Evolutionary conservation across 1,139 yeast species (phyloP), one percentile per base, ranked within the genome.

Genomic region (Geotrichum fermentans): DNA sequence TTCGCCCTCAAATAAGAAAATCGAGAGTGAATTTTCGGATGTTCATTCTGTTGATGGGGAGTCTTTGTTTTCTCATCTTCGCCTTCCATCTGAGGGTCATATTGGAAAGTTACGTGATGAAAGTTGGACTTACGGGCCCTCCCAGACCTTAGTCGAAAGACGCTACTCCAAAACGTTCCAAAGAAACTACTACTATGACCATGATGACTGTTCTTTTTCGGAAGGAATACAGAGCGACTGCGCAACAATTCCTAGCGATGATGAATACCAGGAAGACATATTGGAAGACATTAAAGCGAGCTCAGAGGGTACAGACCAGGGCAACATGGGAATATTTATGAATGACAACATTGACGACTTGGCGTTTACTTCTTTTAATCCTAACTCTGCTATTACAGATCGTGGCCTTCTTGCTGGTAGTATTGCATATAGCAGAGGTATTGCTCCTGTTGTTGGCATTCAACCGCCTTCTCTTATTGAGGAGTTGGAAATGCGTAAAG

Each of bases 401-500:
- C 51, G 51, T 3, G 53, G 53, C 1, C 41, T 51, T 3, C 36
- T 48, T 32, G 48, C 50, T 22, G 52, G 55, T 37, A 26, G 49
- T 37, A 24, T 51, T 45, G 21, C 47, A 3, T 57, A 55, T 36
- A 42, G 49, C 32, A 43, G 45, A 18, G 52, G 52, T 3, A 40
- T 56, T 17, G 40, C 42, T 3, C 56, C 59, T 18, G 44, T 50
- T 13, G 55, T 52, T 8, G 55, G 54, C 2, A 57, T 57, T 3
- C 58, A 59, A 40, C 63, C 65, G 0, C 58, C 61, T 14, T 62
- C 69, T 6, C 57, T 67, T 16, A 63, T 67, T 42, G 71, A 67
- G 51, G 71, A 67, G 52, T 52, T 67, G 36, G 71, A 67, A 52
- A 56, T 67, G 49, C 63, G 71, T 29, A 67, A 67, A 49, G 63